Conservation (phyloP, 2,329 filamentous ascomycete species). For the Helotiales sp. region DNA sequence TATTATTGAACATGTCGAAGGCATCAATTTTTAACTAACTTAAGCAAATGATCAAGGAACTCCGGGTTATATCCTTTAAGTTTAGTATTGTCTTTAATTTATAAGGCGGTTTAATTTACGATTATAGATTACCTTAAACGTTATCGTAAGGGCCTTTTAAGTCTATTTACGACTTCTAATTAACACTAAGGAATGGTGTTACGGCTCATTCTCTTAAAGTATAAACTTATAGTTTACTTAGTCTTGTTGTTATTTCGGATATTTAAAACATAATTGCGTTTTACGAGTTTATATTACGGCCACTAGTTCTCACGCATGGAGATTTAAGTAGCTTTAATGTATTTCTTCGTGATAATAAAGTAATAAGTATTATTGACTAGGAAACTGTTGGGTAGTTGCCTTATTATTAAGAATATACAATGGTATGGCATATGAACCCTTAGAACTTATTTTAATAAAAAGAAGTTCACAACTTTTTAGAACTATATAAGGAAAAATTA, state of each 20-base stretch:
- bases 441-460: constrained; percentile 34
- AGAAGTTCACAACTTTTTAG: constrained; percentile 49
- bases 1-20: constrained; percentile 40
- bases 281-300: constrained; percentile 13
- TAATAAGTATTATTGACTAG: constrained; percentile 51
- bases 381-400: constrained; percentile 48
- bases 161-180: constrained; percentile 17
- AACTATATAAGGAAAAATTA: constrained; percentile 46
- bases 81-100: background rate
- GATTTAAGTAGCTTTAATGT: constrained; percentile 55
- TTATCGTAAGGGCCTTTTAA: constrained; percentile 12
- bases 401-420: constrained; percentile 49
- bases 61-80: constrained; percentile 9
- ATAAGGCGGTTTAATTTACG: constrained; percentile 13
- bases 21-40: constrained; percentile 44
- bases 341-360: constrained; percentile 44
- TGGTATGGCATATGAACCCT: constrained; percentile 48
- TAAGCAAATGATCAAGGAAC: constrained; percentile 30
- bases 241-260: constrained; percentile 15
- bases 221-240: constrained; percentile 10
- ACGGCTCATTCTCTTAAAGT: constrained; percentile 12
- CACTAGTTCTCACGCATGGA: constrained; percentile 47
- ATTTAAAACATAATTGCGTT: constrained; percentile 14
- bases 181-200: constrained; percentile 9
- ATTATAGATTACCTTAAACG: background rate